phyloP scores from a whole-genome alignment of 1,284 basidiomycete genomes.

The Ganoderma boninense region DNA sequence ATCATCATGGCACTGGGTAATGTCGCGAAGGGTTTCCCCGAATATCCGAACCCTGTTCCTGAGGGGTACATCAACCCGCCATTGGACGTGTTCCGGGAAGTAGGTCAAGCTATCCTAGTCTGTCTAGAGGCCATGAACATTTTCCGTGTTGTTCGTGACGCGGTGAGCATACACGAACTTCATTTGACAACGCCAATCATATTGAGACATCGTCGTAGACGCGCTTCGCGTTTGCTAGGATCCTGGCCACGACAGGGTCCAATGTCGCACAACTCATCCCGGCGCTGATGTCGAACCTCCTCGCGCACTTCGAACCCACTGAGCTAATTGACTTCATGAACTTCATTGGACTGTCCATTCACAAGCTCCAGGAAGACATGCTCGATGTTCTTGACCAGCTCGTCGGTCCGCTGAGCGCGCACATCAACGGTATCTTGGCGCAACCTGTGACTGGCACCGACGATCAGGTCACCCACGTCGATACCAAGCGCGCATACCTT shows the following conservation, averaged over 20 bases:
- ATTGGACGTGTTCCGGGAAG: constrained; percentile 84
- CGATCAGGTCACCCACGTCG: constrained; percentile 84
- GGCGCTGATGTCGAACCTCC: constrained; percentile 86
- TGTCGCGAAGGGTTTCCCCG: constrained; percentile 97
- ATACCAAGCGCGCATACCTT: constrained; percentile 93
- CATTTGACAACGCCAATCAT: constrained; percentile 18
- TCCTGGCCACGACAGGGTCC: constrained; percentile 89
- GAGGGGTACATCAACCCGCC: constrained; percentile 77
- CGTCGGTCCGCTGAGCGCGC: constrained; percentile 85
- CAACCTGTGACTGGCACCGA: constrained; percentile 92
- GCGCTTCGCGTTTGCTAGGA: constrained; percentile 94
- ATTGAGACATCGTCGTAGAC: constrained; percentile 58
- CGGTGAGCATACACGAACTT: constrained; percentile 64
- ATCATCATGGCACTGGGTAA: constrained; percentile 95
- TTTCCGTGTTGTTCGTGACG: constrained; percentile 91
- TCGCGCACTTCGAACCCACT: constrained; percentile 90
- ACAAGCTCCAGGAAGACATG: constrained; percentile 90
- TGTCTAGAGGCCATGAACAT: constrained; percentile 90
- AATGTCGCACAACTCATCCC: constrained; percentile 86
- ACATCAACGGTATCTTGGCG: constrained; percentile 85
- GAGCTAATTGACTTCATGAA: constrained; percentile 97
- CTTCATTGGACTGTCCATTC: constrained; percentile 92
- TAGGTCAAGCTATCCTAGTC: constrained; percentile 90
- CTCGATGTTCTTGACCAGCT: constrained; percentile 91
- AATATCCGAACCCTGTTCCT: constrained; percentile 76